Conservation (phyloP, 2,329 filamentous ascomycete genomes). For the Clonostachys chloroleuca region DNA sequence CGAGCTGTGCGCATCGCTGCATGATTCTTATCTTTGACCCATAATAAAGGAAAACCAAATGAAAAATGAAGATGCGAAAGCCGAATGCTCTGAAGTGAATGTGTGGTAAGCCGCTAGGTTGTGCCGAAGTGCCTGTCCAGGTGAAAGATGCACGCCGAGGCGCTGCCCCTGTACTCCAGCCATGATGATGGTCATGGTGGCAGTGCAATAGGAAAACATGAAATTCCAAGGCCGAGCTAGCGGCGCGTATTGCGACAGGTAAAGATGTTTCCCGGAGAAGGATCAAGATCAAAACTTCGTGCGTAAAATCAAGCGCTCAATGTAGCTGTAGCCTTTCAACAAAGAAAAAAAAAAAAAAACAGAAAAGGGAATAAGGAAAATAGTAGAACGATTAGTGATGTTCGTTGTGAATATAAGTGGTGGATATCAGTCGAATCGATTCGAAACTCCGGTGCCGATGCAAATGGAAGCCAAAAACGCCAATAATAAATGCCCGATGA, state of each 20-base stretch:
- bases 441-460: constrained; percentile 36
- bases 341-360: constrained; percentile 25
- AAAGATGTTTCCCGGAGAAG: constrained; percentile 28
- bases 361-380: constrained; percentile 18
- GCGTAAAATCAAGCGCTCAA: constrained; percentile 31
- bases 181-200: constrained; percentile 26
- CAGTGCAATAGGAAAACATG: constrained; percentile 30
- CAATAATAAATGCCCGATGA: constrained; percentile 25
- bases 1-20: constrained; percentile 60
- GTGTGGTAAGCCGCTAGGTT: constrained; percentile 39
- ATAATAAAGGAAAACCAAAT: constrained; percentile 4
- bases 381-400: constrained; percentile 11
- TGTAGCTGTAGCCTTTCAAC: constrained; percentile 36
- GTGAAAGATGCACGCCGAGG: constrained; percentile 20
- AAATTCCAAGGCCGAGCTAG: constrained; percentile 42
- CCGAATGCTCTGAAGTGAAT: constrained; percentile 4
- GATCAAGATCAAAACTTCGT: constrained; percentile 22
- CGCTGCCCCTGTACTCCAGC: no score
- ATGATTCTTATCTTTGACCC: constrained; percentile 50
- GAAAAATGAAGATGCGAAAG: constrained; percentile 7
- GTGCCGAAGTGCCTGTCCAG: constrained; percentile 36
- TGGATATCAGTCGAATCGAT: constrained; percentile 27
- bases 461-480: constrained; percentile 25
- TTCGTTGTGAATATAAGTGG: constrained; percentile 14
- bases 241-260: constrained; percentile 28